Percentiles rank a stretch among this genome's conserved stretches.
phyloP scores from a whole-genome alignment of 2,329 filamentous ascomycete genomes.

The Fusarium sulawesiense region DNA sequence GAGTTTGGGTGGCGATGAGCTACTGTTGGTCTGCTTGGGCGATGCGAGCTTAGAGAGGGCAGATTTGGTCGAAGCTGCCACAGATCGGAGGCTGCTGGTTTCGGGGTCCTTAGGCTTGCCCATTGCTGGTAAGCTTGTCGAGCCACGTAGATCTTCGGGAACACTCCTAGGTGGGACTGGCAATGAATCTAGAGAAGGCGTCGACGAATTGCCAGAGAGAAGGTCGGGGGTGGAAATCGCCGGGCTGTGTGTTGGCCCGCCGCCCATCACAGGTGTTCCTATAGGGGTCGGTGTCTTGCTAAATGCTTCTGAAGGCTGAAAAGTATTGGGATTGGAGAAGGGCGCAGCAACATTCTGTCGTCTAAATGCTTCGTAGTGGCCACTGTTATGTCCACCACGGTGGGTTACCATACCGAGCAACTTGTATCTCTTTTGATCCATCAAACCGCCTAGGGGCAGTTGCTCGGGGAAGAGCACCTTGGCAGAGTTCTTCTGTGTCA shows the following conservation, averaged over 20 bases:
- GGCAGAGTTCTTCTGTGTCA: conserved; percentile 91
- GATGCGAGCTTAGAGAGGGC: conserved; percentile 62
- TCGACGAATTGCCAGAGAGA: conserved; percentile 52
- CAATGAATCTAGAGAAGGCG: conserved; percentile 53
- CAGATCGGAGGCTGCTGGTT: conserved; percentile 64
- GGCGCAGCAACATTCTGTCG: conserved; percentile 83
- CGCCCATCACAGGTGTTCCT: conserved; percentile 60
- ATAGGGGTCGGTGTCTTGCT: conserved; percentile 69
- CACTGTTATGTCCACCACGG: conserved; percentile 94
- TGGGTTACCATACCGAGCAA: conserved; percentile 91
- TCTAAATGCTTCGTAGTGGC: conserved; percentile 96
- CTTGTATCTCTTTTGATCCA: conserved; percentile 83
- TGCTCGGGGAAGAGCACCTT: conserved; percentile 93
- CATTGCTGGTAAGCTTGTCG: conserved; percentile 43
- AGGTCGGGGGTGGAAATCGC: conserved; percentile 62
- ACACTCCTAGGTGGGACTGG: conserved; percentile 49
- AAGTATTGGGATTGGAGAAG: conserved; percentile 83
- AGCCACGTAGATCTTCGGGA: conserved; percentile 45
- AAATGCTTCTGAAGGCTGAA: conserved; percentile 80
- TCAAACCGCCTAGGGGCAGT: conserved; percentile 82
- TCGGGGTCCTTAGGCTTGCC: conserved; percentile 59
- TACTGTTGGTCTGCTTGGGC: conserved; percentile 47
- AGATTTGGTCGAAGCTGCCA: conserved; percentile 67
- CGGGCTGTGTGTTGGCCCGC: conserved; percentile 55
- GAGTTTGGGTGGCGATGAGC: conserved; percentile 34